Conservation (phyloP, 176 grass and related monocot species). For the Oryza rufipogon region DNA sequence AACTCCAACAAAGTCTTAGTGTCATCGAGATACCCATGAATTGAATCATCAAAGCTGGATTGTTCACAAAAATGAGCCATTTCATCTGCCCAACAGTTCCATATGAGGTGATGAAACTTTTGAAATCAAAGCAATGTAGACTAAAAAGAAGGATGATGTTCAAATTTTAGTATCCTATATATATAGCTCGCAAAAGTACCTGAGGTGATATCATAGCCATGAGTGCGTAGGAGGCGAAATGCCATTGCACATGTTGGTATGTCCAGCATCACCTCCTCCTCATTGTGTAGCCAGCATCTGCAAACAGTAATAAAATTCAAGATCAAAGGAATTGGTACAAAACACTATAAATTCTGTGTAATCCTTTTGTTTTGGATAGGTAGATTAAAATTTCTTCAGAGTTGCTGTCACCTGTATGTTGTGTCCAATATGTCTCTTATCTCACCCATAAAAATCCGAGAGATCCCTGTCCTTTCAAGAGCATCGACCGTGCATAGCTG, state of each 20-base stretch:
- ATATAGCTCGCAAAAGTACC: too few relatives aligned
- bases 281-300: too few relatives aligned
- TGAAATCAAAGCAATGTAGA: neutral
- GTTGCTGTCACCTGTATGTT: slow-evolving; percentile 49
- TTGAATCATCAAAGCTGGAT: slow-evolving; percentile 52
- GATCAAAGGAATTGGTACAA: too few relatives aligned
- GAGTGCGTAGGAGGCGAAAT: too few relatives aligned
- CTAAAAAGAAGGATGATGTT: too few relatives aligned
- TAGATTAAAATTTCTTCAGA: neutral
- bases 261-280: too few relatives aligned
- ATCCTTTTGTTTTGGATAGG: too few relatives aligned
- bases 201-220: too few relatives aligned
- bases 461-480: slow-evolving; percentile 69
- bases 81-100: slow-evolving; percentile 49
- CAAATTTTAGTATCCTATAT: too few relatives aligned
- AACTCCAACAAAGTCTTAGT: slow-evolving; percentile 69
- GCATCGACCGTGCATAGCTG: slow-evolving; percentile 65
- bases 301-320: neutral
- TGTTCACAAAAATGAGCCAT: slow-evolving; percentile 48
- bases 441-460: slow-evolving; percentile 48
- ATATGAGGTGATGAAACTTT: neutral
- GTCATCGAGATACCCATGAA: slow-evolving; percentile 73
- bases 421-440: slow-evolving; percentile 67
- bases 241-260: too few relatives aligned
- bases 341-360: too few relatives aligned